Evolutionary conservation across 805 yeast species (phyloP).

Genomic region (Starmerella floricola): DNA sequence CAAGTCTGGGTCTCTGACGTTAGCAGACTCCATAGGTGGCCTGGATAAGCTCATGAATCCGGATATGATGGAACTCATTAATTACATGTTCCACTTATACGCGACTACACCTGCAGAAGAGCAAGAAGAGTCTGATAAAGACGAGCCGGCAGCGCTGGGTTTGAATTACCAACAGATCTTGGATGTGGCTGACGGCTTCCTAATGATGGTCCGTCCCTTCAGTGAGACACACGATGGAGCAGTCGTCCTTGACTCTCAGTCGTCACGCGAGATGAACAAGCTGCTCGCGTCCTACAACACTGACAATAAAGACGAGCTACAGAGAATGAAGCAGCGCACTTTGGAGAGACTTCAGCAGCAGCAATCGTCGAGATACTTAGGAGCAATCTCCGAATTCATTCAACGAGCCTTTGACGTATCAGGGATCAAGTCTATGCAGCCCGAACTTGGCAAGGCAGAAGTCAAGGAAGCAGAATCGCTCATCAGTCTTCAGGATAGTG

Average conservation of each 20-base stretch:
- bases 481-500: constrained; percentile 30
- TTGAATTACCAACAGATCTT: constrained; percentile 68
- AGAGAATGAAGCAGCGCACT: constrained; percentile 20
- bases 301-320: constrained; percentile 28
- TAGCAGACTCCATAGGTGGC: constrained; percentile 63
- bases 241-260: constrained; percentile 43
- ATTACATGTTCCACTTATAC: constrained; percentile 68
- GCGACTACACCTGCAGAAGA: not conserved
- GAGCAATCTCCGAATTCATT: constrained; percentile 77
- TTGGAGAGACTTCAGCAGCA: constrained; percentile 42
- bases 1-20: constrained; percentile 40
- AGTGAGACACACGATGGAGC: constrained; percentile 45
- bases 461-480: constrained; percentile 10
- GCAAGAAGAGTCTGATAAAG: too few relatives aligned
- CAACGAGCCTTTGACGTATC: constrained; percentile 64
- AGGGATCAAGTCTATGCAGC: constrained; percentile 13
- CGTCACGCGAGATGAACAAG: constrained; percentile 37
- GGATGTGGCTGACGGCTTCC: constrained; percentile 73
- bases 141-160: not conserved
- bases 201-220: constrained; percentile 76
- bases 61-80: constrained; percentile 67
- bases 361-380: constrained; percentile 46
- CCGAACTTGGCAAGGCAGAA: constrained; percentile 26
- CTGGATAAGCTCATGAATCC: constrained; percentile 53
- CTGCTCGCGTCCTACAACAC: not conserved